Evolutionary conservation across 2,329 filamentous ascomycete genomes (phyloP), one percentile per base, ranked within the genome.

Genomic region (Epichloe gansuensis): DNA sequence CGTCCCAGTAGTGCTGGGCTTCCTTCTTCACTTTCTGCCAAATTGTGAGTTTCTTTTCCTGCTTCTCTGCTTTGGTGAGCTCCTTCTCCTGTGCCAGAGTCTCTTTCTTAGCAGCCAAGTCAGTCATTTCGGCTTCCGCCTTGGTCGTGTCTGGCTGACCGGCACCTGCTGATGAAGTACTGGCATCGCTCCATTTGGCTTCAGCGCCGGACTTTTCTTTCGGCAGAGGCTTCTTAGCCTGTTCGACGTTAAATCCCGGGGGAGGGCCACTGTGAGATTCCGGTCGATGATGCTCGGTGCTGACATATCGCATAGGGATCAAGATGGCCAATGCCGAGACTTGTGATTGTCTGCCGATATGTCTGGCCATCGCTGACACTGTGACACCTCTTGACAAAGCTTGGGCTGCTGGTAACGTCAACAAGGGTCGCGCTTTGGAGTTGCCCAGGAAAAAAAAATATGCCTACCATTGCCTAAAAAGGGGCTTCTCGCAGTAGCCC

Each of bases 21-120:
- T 98, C 93, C 68, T 94, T 90, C 77, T 95, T 98, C 64, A 98
- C 83, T 72, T 90, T 95, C 67, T 97, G 87, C 69, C 82, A 85
- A 1, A 97, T 48, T 0, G 90, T 95, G 69, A 95, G 71, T 66
- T 95, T 96, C 74, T 90, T 89, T 60, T 84, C 78, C 55, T 87
- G 83, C 67, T 87, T 85, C 59, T 82, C 65, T 50, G 64, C 65
- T 75, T 69, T 73, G 15, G 68, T 70, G 52, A 67, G 63, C 38
- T 86, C 81, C 58, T 80, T 77, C 63, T 82, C 81, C 52, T 80
- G 76, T 8, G 77, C 67, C 0, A 75, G 66, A 50, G 78, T 80
- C 58, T 83, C 75, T 69, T 85, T 88, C 57, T 77, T 74, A 9
- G 76, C 75, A 5, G 78, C 80, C 39, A 88, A 69, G 62, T 87